Evolutionary conservation across 2,329 filamentous ascomycete genomes (phyloP).

Genomic region (Talaromyces sp.): DNA sequence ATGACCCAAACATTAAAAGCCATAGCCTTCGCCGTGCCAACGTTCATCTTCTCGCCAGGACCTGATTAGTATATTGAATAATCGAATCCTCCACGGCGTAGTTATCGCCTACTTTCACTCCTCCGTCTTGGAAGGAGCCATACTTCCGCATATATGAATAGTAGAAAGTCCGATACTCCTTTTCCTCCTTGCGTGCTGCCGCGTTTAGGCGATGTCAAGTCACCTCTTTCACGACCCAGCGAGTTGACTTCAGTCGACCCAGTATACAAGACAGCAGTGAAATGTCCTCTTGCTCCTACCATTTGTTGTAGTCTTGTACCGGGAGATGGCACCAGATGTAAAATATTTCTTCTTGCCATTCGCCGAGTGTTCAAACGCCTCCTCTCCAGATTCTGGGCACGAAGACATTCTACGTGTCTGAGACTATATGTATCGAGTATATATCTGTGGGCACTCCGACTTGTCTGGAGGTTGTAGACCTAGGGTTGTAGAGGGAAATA

Average conservation of each 20-base stretch:
- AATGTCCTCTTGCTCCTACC: conserved; percentile 10
- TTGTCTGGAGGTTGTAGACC: neutral
- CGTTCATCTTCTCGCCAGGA: neutral
- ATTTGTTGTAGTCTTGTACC: conserved; percentile 4
- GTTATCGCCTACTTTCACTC: conserved; percentile 1
- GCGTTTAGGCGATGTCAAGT: neutral
- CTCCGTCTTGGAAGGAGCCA: neutral
- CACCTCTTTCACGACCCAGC: neutral
- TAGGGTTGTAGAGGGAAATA: neutral
- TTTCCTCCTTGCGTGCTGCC: neutral
- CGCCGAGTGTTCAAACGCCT: neutral
- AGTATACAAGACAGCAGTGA: neutral
- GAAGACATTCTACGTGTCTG: no score
- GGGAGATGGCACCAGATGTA: conserved; percentile 3
- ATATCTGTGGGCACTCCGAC: neutral
- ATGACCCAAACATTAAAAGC: neutral
- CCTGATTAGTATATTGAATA: neutral
- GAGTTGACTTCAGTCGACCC: conserved; percentile 12
- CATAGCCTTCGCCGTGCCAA: neutral
- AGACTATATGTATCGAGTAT: neutral
- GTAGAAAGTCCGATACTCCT: neutral
- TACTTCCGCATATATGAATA: conserved; percentile 2
- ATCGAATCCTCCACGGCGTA: conserved; percentile 6
- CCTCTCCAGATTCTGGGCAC: neutral
- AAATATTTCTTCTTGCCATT: neutral